Evolutionary conservation across 805 yeast genomes (phyloP).

Genomic region (Debaryomyces maramus): DNA sequence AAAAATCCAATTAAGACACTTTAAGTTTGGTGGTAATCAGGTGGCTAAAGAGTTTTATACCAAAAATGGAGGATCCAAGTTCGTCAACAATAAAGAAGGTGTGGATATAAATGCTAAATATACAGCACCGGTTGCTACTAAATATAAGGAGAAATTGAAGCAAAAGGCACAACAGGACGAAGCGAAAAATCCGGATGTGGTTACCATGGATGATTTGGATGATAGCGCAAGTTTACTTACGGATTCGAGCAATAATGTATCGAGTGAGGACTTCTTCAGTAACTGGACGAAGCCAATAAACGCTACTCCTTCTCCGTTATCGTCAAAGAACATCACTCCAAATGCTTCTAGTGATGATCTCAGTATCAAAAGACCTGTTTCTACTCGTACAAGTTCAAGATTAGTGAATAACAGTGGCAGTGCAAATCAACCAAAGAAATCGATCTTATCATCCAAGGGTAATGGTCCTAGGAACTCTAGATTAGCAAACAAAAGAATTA

Average conservation of each 20-base stretch:
- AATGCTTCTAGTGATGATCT: slow-evolving; percentile 37
- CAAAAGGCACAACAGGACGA: slow-evolving; percentile 68
- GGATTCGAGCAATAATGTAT: slow-evolving; percentile 38
- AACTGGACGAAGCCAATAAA: slow-evolving; percentile 83
- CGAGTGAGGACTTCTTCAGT: slow-evolving; percentile 84
- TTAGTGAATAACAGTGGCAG: slow-evolving; percentile 14
- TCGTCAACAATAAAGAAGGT: slow-evolving; percentile 45
- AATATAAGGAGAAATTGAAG: slow-evolving; percentile 78
- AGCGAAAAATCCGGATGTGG: slow-evolving; percentile 66
- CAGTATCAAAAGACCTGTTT: slow-evolving; percentile 23
- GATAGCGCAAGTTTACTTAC: slow-evolving; percentile 21
- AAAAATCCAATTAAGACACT: slow-evolving; percentile 81
- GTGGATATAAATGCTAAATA: slow-evolving; percentile 75
- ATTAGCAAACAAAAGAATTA: slow-evolving; percentile 49
- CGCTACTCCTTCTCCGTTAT: slow-evolving; percentile 52
- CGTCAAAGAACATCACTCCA: slow-evolving; percentile 48
- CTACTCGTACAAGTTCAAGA: slow-evolving; percentile 18
- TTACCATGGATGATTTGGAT: slow-evolving; percentile 57
- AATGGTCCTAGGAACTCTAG: slow-evolving; percentile 58
- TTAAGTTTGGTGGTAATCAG: slow-evolving; percentile 92
- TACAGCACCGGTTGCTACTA: slow-evolving; percentile 73
- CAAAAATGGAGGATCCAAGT: slow-evolving; percentile 83
- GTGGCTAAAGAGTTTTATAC: slow-evolving; percentile 78
- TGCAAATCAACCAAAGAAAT: slow-evolving; percentile 25
- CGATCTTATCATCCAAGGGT: slow-evolving; percentile 50